Evolutionary conservation across 2,329 filamentous ascomycete genomes (phyloP).

Genomic region (Thielaviopsis punctulata): DNA sequence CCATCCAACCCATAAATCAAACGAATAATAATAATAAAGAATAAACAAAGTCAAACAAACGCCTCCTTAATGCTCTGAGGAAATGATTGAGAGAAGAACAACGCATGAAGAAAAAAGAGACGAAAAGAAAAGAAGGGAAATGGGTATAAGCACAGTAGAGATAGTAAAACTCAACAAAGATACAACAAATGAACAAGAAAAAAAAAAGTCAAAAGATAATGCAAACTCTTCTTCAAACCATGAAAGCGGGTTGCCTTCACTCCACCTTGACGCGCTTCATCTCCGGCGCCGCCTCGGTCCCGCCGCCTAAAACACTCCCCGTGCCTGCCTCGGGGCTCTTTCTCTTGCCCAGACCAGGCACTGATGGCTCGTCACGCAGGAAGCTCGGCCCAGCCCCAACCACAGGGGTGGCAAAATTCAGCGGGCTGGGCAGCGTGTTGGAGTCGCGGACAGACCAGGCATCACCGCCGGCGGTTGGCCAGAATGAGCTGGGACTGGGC

Average conservation of each 20-base stretch:
- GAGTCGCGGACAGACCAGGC: constrained; percentile 76
- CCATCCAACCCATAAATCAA: background rate
- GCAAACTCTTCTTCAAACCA: background rate
- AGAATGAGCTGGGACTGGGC: constrained; percentile 83
- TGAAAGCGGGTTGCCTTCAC: constrained; percentile 15
- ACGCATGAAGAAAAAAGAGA: constrained; percentile 1
- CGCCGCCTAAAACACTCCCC: constrained; percentile 24
- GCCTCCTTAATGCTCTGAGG: constrained; percentile 1
- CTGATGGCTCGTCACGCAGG: constrained; percentile 27
- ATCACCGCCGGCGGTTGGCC: constrained; percentile 28
- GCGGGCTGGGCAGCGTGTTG: constrained; percentile 78
- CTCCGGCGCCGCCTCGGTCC: constrained; percentile 27
- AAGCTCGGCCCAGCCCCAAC: constrained; percentile 45
- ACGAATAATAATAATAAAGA: background rate
- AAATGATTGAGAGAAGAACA: background rate
- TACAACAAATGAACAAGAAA: background rate
- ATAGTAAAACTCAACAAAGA: constrained; percentile 1
- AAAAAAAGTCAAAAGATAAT: background rate
- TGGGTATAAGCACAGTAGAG: constrained; percentile 9
- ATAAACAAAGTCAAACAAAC: background rate
- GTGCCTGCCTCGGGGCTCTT: constrained; percentile 37
- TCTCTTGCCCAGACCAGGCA: constrained; percentile 26
- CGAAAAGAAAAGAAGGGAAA: constrained; percentile 1
- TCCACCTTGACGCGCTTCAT: constrained; percentile 38
- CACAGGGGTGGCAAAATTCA: constrained; percentile 80